A percentile compares a stretch with the other conserved stretches of the same genome.
These are phyloP conservation scores for Phlegmacium glaucopus DNA, from an alignment of 768 basidiomycete species.

Conservation along the genomic window DNA sequence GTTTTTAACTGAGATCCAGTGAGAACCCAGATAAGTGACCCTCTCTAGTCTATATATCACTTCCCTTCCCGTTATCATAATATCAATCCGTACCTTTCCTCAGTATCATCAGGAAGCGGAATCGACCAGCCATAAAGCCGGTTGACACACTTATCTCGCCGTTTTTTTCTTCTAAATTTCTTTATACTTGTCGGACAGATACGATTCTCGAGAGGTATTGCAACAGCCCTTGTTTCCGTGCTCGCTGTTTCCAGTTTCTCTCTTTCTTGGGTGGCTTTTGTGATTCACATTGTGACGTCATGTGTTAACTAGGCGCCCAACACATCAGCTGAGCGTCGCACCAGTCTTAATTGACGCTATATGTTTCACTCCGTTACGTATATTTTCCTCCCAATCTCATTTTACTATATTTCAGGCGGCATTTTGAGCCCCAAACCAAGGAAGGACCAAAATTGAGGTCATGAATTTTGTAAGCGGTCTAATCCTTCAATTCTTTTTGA, in stretches of 20 bases:
- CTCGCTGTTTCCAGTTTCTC: conserved; percentile 28
- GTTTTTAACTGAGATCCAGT: conserved; percentile 26
- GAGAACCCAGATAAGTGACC: conserved; percentile 31
- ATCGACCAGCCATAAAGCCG: conserved; percentile 26
- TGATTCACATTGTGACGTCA: not conserved
- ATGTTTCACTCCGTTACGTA: conserved; percentile 13
- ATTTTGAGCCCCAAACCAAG: conserved; percentile 36
- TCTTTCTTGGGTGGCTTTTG: conserved; percentile 25
- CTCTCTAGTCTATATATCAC: not conserved
- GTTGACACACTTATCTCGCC: conserved; percentile 27
- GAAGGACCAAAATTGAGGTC: conserved; percentile 34
- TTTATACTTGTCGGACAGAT: conserved; percentile 24
- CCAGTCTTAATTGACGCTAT: conserved; percentile 32
- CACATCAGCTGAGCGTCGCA: conserved; percentile 30
- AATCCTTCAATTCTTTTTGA: not conserved
- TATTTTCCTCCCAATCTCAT: not conserved
- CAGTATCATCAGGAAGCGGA: conserved; percentile 26
- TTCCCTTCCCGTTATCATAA: not conserved
- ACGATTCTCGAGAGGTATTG: conserved; percentile 23
- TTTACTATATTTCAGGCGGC: conserved; percentile 25
- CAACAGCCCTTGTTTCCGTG: conserved; percentile 16
- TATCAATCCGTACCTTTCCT: too few species aligned
- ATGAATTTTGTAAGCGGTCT: conserved; percentile 26
- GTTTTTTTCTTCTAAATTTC: conserved; percentile 11
- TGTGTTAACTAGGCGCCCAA: conserved; percentile 14